Evolutionary conservation across 1,284 basidiomycete genomes (phyloP), one percentile per base, ranked within the genome.

Genomic region (Microbotryum intermedium): DNA sequence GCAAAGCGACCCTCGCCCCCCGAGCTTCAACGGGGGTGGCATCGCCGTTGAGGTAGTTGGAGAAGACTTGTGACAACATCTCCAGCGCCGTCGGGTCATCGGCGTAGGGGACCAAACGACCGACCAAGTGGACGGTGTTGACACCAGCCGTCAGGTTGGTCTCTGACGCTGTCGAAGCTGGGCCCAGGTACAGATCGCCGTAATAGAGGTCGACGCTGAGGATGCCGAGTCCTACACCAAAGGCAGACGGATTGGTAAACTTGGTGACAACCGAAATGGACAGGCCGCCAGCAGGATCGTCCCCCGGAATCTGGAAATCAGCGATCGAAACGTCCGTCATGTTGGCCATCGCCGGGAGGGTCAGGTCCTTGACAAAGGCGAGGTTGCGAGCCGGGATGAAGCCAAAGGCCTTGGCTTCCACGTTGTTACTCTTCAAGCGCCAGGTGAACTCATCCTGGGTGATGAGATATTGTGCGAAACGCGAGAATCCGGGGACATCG

Each of bases 231-330:
- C 83, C 77, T 56, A 89, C 77, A 43, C 80, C 77, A 71, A 89
- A 88, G 1, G 86, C 84, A 70, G 83, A 84, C 23, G 81, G 79
- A 71, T 89, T 89, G 49, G 72, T 77, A 50, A 89, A 71, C 55
- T 77, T 72, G 0, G 84, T 87, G 13, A 79, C 75, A 16, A 84
- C 81, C 42, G 78, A 70, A 64, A 85, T 84, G 69, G 85, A 74
- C 69, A 89, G 84, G 39, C 87, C 87, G 49, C 85, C 85, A 0
- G 74, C 76, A 2, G 84, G 82, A 72, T 82, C 81, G 69, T 88
- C 85, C 45, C 81, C 81, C 1, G 87, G 87, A n/a, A 89, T 76
- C 70, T 83, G 80, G 67, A 89, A 80, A 66, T 87, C 81, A 58
- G 80, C 74, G 47, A 89, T 76, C 51, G 74, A 62, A 49, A 87